Evolutionary conservation across 2,329 filamentous ascomycete genomes (phyloP), one percentile per base, ranked within the genome.

Genomic region (Paradendryphiella salina): DNA sequence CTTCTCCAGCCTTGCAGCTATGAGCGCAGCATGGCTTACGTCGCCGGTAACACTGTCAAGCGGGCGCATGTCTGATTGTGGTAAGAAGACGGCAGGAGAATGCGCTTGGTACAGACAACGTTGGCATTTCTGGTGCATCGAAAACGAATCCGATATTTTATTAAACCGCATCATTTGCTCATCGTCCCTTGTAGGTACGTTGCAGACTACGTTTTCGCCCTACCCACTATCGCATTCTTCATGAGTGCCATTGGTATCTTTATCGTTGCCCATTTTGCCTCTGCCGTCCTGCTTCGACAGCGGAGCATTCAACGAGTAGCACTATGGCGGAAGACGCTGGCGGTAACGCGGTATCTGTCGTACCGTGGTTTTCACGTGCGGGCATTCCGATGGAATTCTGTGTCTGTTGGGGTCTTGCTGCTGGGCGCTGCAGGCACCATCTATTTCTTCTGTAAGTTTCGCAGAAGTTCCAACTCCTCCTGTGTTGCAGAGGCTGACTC

Each of bases 221-320:
- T 83, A 3, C 75, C 75, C 5, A 82, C 81, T 0, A 67, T 82
- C 3, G 81, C 79, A 36, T 80, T 84, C 56, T 78, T 83, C 64
- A 70, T 80, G 57, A 71, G 73, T 0, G 65, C 70, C n/a, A 78
- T 83, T 45, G 71, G 74, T 1, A 50, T 82, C 10, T 83, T 81
- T 54, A 65, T 75, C 18, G 63, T 82, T 14, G 66, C 69, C 3
- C 66, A 75, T 39, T 59, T 76, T 13, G 49, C 75, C 14, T 57
- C 58, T 10, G 64, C 66, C 8, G 56, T 68, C 21, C 26, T 75
- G 32, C 61, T 71, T 1, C 49, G 52, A 3, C 49, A 59, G 28
- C 54, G 52, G 13, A 51, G 36, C 23, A 38, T 44, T 10, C 39
- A 49, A 33, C 46, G 9, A 37, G 50, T 18, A 8, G 17, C 23